A percentile compares a stretch with the other conserved stretches of the same genome.
phyloP scores from a whole-genome alignment of 805 yeast genomes.

The Millerozyma miso region DNA sequence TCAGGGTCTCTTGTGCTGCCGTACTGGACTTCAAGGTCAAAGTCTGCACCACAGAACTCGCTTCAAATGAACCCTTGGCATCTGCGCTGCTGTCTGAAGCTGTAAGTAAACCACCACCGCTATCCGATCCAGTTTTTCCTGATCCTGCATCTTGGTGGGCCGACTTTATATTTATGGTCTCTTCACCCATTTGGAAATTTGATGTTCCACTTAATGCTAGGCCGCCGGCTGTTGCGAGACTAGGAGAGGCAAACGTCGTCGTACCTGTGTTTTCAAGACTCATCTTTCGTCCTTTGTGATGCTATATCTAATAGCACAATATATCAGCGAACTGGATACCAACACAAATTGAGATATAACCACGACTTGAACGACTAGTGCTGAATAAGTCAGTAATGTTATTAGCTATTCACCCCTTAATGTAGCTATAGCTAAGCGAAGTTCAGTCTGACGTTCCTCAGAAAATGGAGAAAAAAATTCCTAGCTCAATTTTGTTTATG shows the following conservation, averaged over 20 bases:
- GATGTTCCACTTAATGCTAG: background rate
- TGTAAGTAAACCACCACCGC: background rate
- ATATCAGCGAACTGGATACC: no score
- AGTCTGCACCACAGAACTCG: slow-evolving; percentile 2
- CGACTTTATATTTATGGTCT: background rate
- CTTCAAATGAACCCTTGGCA: slow-evolving; percentile 5
- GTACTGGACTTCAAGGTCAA: slow-evolving; percentile 5
- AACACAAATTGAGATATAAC: no score
- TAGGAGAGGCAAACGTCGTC: background rate
- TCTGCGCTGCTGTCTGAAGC: slow-evolving; percentile 1
- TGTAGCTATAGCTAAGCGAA: no score
- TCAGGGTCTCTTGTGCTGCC: background rate
- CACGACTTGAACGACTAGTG: no score
- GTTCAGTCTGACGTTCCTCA: no score
- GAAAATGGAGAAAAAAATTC: no score
- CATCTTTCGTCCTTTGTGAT: no score
- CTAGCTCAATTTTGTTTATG: no score
- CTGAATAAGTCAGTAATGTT: no score
- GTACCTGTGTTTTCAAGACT: background rate
- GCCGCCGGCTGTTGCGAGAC: background rate
- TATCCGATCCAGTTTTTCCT: background rate
- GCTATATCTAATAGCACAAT: no score
- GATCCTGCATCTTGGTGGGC: background rate
- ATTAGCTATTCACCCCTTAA: no score
- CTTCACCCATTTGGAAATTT: background rate